Conservation (phyloP, 768 basidiomycete genomes). For the Tricholoma saponaceum region DNA sequence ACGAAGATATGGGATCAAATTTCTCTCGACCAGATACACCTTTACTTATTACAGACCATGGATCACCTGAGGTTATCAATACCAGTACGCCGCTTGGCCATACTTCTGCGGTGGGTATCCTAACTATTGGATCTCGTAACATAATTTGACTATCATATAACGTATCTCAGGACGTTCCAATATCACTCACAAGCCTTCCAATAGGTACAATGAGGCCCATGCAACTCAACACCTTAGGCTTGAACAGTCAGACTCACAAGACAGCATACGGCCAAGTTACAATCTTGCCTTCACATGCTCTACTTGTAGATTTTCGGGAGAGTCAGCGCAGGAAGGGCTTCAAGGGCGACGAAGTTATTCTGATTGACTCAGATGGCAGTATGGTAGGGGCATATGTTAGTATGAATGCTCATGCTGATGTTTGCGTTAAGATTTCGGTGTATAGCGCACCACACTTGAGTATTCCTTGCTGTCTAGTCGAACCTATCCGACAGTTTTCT, state of each 20-base stretch:
- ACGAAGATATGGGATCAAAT: neutral
- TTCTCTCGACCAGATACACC: neutral
- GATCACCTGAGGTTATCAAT: neutral
- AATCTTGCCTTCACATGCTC: slow-evolving; percentile 43
- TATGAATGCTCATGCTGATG: neutral
- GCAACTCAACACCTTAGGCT: slow-evolving; percentile 30
- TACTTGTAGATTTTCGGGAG: slow-evolving; percentile 57
- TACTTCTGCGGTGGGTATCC: neutral
- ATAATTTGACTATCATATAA: neutral
- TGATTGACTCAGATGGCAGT: slow-evolving; percentile 35
- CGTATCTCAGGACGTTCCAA: neutral
- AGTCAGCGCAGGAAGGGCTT: slow-evolving; percentile 43
- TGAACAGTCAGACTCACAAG: slow-evolving; percentile 43
- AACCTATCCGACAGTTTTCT: slow-evolving; percentile 32
- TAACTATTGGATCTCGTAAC: neutral
- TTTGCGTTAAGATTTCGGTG: slow-evolving; percentile 33
- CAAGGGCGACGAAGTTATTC: slow-evolving; percentile 42
- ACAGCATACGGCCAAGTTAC: slow-evolving; percentile 42
- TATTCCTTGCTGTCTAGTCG: slow-evolving; percentile 44
- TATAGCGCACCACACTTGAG: slow-evolving; percentile 48
- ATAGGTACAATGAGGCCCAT: slow-evolving; percentile 34
- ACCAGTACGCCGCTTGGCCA: neutral
- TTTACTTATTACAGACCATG: neutral
- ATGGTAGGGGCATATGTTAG: slow-evolving; percentile 23
- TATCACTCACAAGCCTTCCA: slow-evolving; percentile 14